Evolutionary conservation across 371 early-diverging fungal genomes (phyloP).

Genomic region (Blakeslea trispora): DNA sequence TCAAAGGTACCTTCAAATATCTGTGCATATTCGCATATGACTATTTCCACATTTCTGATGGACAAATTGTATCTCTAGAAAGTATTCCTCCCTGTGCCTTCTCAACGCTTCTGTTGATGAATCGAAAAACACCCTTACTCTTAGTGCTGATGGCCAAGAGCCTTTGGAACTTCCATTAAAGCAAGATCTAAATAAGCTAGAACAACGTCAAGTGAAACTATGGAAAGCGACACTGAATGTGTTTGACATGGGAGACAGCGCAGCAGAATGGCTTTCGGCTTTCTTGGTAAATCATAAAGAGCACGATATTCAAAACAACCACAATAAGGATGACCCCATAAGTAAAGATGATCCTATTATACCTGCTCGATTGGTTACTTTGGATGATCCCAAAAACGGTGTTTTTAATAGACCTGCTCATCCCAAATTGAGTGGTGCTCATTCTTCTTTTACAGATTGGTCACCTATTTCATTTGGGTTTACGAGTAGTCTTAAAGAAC

Average conservation of each 20-base stretch:
- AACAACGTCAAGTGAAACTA: slow-evolving; percentile 22
- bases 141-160: slow-evolving; percentile 22
- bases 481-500: slow-evolving; percentile 28
- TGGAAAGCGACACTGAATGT: slow-evolving; percentile 39
- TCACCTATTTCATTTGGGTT: slow-evolving; percentile 51
- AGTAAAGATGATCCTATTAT: slow-evolving; percentile 11
- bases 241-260: slow-evolving; percentile 48
- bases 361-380: slow-evolving; percentile 35
- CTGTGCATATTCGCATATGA: neutral
- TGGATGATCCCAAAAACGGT: slow-evolving; percentile 33
- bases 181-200: slow-evolving; percentile 22
- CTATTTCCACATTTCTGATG: neutral
- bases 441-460: slow-evolving; percentile 45
- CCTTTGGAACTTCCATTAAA: slow-evolving; percentile 32
- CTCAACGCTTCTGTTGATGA: slow-evolving; percentile 30
- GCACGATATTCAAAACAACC: slow-evolving; percentile 34
- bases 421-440: slow-evolving; percentile 37
- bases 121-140: slow-evolving; percentile 28
- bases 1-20: slow-evolving; percentile 44
- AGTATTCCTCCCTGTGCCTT: slow-evolving; percentile 42
- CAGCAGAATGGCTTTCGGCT: slow-evolving; percentile 35
- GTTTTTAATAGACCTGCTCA: slow-evolving; percentile 45
- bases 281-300: slow-evolving; percentile 33
- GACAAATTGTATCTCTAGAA: slow-evolving; percentile 18
- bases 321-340: slow-evolving; percentile 19